phyloP scores from a whole-genome alignment of 768 basidiomycete species.

The Boletus tomentosulus region DNA sequence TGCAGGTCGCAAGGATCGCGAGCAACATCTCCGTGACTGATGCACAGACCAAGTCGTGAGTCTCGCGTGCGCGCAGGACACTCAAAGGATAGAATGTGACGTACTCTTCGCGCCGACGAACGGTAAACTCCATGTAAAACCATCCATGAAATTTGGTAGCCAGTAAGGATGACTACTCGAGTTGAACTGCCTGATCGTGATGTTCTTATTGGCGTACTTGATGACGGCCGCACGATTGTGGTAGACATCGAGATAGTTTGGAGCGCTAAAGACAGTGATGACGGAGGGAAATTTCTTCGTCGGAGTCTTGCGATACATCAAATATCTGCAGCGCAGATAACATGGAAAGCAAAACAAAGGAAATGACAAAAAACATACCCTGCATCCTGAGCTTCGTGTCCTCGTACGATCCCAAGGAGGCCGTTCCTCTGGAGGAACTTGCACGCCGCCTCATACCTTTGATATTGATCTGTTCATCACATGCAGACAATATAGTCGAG shows the following conservation, averaged over 20 bases:
- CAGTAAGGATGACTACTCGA: conserved; percentile 83
- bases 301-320: conserved; percentile 94
- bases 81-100: conserved; percentile 22
- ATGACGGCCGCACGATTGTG: conserved; percentile 96
- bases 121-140: conserved; percentile 97
- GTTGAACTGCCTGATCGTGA: conserved; percentile 91
- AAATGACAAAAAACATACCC: conserved; percentile 51
- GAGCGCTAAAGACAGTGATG: conserved; percentile 97
- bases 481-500: not conserved
- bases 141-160: conserved; percentile 98
- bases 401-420: conserved; percentile 88
- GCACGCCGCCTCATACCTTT: conserved; percentile 86
- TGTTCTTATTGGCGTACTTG: conserved; percentile 96
- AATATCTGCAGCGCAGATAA: conserved; percentile 48
- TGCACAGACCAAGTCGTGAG: not conserved
- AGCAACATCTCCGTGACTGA: conserved; percentile 97
- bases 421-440: conserved; percentile 90
- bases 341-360: not conserved
- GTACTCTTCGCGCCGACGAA: conserved; percentile 97
- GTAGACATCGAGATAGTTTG: conserved; percentile 97
- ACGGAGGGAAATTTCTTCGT: conserved; percentile 95
- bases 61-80: not conserved
- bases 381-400: conserved; percentile 97
- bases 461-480: not conserved
- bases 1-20: conserved; percentile 90